phyloP scores from a whole-genome alignment of 495 filamentous ascomycete genomes.

The Penicillium ochrochloron region DNA sequence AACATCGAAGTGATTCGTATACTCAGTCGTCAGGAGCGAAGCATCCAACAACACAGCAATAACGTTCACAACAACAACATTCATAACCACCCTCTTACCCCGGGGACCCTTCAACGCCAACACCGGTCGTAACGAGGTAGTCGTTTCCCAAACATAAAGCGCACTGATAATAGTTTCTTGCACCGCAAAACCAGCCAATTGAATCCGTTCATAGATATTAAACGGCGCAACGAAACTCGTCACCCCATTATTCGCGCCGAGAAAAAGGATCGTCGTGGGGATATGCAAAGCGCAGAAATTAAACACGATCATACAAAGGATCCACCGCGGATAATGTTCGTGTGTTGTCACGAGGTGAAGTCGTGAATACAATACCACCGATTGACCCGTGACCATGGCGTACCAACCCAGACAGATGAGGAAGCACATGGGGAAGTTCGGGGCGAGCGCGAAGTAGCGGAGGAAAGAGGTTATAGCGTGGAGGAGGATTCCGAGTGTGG shows the following conservation, averaged over 20 bases:
- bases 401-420: constrained; percentile 37
- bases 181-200: constrained; percentile 45
- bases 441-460: constrained; percentile 34
- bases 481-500: constrained; percentile 32
- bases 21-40: constrained; percentile 40
- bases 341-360: constrained; percentile 43
- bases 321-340: constrained; percentile 23
- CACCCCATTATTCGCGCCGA: constrained; percentile 32
- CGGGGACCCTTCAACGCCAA: constrained; percentile 32
- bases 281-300: constrained; percentile 35
- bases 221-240: constrained; percentile 32
- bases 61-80: constrained; percentile 51
- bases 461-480: constrained; percentile 38
- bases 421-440: constrained; percentile 31
- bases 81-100: constrained; percentile 39
- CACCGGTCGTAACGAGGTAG: constrained; percentile 39
- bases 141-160: constrained; percentile 52
- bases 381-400: constrained; percentile 42
- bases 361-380: constrained; percentile 46
- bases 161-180: constrained; percentile 55
- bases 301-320: constrained; percentile 42
- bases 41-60: constrained; percentile 46
- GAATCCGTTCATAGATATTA: constrained; percentile 47
- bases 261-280: constrained; percentile 34
- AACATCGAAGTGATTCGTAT: constrained; percentile 39